Conservation (phyloP, 768 basidiomycete genomes). For the Tephrocybe rancida region DNA sequence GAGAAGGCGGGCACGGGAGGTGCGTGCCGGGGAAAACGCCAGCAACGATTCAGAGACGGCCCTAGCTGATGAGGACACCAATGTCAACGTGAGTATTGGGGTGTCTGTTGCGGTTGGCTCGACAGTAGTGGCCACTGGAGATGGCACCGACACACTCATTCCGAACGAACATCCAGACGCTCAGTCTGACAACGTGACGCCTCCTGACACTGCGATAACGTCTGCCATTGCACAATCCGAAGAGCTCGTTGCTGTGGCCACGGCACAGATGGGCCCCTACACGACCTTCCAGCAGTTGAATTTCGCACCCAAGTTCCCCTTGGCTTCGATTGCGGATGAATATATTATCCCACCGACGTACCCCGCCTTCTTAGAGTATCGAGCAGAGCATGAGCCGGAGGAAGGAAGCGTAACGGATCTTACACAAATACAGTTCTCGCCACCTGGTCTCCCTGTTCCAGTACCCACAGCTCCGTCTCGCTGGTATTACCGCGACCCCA, state of each 20-base stretch:
- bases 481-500: conserved; percentile 88
- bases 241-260: conserved; percentile 67
- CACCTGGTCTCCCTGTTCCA: conserved; percentile 79
- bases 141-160: conserved; percentile 35
- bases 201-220: conserved; percentile 35
- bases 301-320: conserved; percentile 86
- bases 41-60: conserved; percentile 46
- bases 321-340: conserved; percentile 86
- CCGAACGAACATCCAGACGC: conserved; percentile 45
- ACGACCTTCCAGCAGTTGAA: conserved; percentile 90
- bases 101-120: conserved; percentile 53
- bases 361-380: conserved; percentile 73
- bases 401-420: conserved; percentile 47
- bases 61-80: conserved; percentile 52
- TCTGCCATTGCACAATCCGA: conserved; percentile 53
- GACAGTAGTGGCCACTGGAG: conserved; percentile 35
- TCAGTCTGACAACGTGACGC: conserved; percentile 29
- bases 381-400: conserved; percentile 63
- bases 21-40: conserved; percentile 51
- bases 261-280: conserved; percentile 79
- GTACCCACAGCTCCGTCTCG: conserved; percentile 64
- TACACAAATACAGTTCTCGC: conserved; percentile 69
- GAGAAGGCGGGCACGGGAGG: conserved; percentile 75
- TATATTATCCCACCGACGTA: conserved; percentile 94
- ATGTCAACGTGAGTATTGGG: conserved; percentile 65